phyloP scores from a whole-genome alignment of 1,284 basidiomycete genomes.

The Mycena citricolor region DNA sequence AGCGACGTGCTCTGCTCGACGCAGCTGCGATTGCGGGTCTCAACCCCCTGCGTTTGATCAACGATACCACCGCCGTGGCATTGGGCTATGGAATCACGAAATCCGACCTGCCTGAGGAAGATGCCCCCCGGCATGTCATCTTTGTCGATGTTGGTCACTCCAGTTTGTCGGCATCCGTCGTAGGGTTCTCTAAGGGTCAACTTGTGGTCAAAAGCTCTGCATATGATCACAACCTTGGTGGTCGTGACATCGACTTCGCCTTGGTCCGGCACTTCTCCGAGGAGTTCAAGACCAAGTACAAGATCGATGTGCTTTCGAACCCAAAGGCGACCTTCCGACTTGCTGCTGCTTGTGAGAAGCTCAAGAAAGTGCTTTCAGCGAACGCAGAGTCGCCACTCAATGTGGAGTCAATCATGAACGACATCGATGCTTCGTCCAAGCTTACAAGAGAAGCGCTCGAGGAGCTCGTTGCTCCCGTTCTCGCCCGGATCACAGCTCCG shows the following conservation, averaged over 20 bases:
- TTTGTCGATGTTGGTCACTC: constrained; percentile 95
- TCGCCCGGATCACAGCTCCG: constrained; percentile 89
- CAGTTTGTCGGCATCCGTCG: constrained; percentile 79
- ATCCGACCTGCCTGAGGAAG: constrained; percentile 83
- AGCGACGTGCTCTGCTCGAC: constrained; percentile 85
- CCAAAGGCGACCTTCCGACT: constrained; percentile 93
- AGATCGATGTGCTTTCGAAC: constrained; percentile 87
- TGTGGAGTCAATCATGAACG: constrained; percentile 93
- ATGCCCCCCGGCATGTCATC: constrained; percentile 81
- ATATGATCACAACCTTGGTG: constrained; percentile 89
- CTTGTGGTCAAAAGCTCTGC: constrained; percentile 83
- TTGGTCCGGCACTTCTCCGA: constrained; percentile 84
- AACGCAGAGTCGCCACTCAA: constrained; percentile 85
- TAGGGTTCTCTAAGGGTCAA: constrained; percentile 91
- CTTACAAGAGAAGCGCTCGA: constrained; percentile 92
- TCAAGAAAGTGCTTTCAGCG: constrained; percentile 67
- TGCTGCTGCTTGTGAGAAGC: constrained; percentile 84
- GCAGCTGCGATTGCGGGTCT: constrained; percentile 86
- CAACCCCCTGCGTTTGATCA: constrained; percentile 89
- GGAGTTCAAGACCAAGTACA: constrained; percentile 93
- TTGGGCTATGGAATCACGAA: constrained; percentile 97
- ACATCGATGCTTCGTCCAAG: constrained; percentile 92
- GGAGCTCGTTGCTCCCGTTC: constrained; percentile 84
- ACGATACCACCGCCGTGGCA: constrained; percentile 90
- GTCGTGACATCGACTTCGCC: constrained; percentile 89